Evolutionary conservation across 2,329 filamentous ascomycete genomes (phyloP).

Genomic region (Monilinia fructicola): DNA sequence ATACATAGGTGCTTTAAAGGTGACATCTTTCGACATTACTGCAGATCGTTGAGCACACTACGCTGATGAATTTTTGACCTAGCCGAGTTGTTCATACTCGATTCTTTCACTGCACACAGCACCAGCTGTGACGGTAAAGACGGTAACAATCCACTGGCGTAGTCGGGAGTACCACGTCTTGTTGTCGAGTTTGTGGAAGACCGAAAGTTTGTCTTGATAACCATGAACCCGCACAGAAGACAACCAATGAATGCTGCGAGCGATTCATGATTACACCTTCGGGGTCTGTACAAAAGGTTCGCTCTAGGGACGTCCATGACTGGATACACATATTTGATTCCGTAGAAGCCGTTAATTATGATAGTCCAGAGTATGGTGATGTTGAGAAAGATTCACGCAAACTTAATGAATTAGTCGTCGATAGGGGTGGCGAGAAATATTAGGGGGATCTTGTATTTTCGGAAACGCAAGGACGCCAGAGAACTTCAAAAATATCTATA

Average conservation of each 20-base stretch:
- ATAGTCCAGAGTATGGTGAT: background rate
- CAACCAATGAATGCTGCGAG: background rate
- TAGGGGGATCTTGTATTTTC: no score
- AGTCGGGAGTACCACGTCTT: background rate
- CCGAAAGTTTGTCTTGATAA: slow-evolving; percentile 1
- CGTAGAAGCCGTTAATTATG: background rate
- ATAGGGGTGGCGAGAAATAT: background rate
- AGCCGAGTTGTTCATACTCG: background rate
- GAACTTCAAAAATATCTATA: no score
- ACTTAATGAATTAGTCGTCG: background rate
- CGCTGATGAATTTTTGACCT: background rate
- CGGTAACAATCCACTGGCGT: background rate
- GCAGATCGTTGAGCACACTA: background rate
- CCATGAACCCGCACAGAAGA: background rate
- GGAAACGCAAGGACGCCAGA: no score
- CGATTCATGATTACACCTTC: background rate
- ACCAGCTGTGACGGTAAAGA: background rate
- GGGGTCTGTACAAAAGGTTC: background rate
- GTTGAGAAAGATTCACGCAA: slow-evolving; percentile 1
- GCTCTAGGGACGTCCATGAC: background rate
- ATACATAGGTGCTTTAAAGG: no score
- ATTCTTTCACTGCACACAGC: slow-evolving; percentile 1
- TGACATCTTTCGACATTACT: background rate
- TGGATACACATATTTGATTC: background rate
- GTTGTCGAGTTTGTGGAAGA: background rate